Conservation (phyloP, 2,329 filamentous ascomycete species). For the Tothia fuscella region DNA sequence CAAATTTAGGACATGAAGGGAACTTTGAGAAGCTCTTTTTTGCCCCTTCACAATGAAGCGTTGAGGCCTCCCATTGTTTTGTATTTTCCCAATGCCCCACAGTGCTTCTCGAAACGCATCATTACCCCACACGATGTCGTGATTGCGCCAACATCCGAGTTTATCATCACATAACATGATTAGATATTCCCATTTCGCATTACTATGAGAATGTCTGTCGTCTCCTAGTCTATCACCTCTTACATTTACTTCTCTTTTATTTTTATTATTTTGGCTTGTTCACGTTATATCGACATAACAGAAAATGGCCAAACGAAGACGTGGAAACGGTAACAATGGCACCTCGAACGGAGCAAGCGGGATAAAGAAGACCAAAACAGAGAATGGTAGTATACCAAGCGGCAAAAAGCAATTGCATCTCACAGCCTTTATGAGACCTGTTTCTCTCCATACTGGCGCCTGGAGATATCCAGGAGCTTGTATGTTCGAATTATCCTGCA, state of each 20-base stretch:
- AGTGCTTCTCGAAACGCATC: no score
- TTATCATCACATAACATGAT: constrained; percentile 2
- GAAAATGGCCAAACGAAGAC: constrained; percentile 3
- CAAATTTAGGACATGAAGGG: no score
- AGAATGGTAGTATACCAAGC: background rate
- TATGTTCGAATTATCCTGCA: no score
- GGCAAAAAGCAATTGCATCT: constrained; percentile 34
- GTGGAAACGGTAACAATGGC: background rate
- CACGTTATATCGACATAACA: background rate
- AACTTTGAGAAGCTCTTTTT: no score
- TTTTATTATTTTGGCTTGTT: background rate
- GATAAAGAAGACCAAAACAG: constrained; percentile 3
- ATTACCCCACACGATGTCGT: constrained; percentile 1
- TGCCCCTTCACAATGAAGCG: no score
- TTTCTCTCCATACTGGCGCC: constrained; percentile 43
- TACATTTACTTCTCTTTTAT: background rate
- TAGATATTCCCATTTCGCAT: background rate
- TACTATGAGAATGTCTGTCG: background rate
- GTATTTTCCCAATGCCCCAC: no score
- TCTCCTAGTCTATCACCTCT: background rate
- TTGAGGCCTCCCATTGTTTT: no score
- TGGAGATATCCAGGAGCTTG: constrained; percentile 45
- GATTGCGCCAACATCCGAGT: background rate
- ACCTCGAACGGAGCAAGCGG: background rate
- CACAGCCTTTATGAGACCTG: constrained; percentile 48